These are phyloP conservation scores for Neurospora sp. DNA, from an alignment of 2,329 filamentous ascomycete genomes.

Conservation along the genomic window DNA sequence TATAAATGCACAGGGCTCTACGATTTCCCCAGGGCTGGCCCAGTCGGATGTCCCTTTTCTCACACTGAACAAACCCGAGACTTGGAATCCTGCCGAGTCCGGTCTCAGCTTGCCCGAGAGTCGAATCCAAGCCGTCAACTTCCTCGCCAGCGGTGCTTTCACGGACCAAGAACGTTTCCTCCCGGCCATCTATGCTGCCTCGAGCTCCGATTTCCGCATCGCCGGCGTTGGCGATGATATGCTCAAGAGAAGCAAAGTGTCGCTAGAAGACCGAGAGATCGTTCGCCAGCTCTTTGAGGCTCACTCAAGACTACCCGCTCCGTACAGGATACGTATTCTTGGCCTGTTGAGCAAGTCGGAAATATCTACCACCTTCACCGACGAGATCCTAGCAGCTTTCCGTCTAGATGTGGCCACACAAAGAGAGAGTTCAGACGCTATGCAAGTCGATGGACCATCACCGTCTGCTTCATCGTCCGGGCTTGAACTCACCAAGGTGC, in stretches of 20 bases:
- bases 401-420: constrained; percentile 36
- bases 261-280: constrained; percentile 58
- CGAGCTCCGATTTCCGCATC: constrained; percentile 72
- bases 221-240: constrained; percentile 82
- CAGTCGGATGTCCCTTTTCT: constrained; percentile 60
- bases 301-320: constrained; percentile 62
- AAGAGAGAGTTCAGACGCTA: constrained; percentile 1
- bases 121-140: constrained; percentile 57
- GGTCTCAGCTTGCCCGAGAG: constrained; percentile 60
- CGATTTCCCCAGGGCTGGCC: constrained; percentile 45
- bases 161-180: constrained; percentile 74
- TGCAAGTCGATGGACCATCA: constrained; percentile 15
- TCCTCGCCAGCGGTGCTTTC: constrained; percentile 81
- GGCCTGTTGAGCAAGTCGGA: constrained; percentile 67
- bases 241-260: constrained; percentile 67
- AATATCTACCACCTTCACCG: constrained; percentile 58
- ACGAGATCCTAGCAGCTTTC: constrained; percentile 60
- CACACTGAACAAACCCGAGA: constrained; percentile 56
- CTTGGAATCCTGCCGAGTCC: constrained; percentile 54
- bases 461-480: constrained; percentile 36
- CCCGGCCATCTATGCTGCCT: constrained; percentile 72
- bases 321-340: constrained; percentile 70
- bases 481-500: constrained; percentile 68
- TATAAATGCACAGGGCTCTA: constrained; percentile 16
- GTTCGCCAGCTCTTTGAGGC: constrained; percentile 60